Conservation (phyloP, 2,329 filamentous ascomycete species). For the Trichophyton schoenleinii region DNA sequence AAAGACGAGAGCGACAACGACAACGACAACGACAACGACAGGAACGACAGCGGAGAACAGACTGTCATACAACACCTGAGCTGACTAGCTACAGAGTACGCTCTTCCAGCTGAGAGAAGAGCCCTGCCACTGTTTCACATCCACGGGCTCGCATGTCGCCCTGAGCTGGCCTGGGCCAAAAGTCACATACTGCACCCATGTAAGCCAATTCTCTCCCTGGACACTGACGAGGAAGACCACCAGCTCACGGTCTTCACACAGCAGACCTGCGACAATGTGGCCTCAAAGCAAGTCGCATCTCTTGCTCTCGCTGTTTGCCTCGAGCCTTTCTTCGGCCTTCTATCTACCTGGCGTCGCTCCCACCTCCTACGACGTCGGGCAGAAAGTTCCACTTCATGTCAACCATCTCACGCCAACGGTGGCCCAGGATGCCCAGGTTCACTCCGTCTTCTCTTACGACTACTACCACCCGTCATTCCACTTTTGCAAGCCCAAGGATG, state of each 20-base stretch:
- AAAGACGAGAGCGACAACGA: too few species aligned
- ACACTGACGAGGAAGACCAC: too few species aligned
- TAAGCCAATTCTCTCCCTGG: too few species aligned
- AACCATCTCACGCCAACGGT: constrained; percentile 84
- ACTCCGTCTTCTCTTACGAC: constrained; percentile 90
- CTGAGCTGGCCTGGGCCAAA: too few species aligned
- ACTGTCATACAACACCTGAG: too few species aligned
- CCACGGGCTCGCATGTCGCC: too few species aligned
- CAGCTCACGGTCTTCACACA: not conserved
- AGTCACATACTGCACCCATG: too few species aligned
- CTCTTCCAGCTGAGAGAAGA: too few species aligned
- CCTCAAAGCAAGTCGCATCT: constrained; percentile 21
- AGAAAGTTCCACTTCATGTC: constrained; percentile 75
- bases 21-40: too few species aligned
- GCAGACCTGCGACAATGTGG: constrained; percentile 22
- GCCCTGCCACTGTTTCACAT: too few species aligned
- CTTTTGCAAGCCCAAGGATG: constrained; percentile 70
- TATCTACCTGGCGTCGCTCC: constrained; percentile 94
- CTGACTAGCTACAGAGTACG: too few species aligned
- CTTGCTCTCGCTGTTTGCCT: constrained; percentile 21
- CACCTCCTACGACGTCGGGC: constrained; percentile 72
- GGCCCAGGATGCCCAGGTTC: constrained; percentile 65
- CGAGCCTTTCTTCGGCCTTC: constrained; percentile 51
- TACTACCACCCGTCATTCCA: constrained; percentile 84
- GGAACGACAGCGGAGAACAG: too few species aligned